Evolutionary conservation across 768 basidiomycete genomes (phyloP), one percentile per base, ranked within the genome.

Genomic region (Lyophyllum atratum): DNA sequence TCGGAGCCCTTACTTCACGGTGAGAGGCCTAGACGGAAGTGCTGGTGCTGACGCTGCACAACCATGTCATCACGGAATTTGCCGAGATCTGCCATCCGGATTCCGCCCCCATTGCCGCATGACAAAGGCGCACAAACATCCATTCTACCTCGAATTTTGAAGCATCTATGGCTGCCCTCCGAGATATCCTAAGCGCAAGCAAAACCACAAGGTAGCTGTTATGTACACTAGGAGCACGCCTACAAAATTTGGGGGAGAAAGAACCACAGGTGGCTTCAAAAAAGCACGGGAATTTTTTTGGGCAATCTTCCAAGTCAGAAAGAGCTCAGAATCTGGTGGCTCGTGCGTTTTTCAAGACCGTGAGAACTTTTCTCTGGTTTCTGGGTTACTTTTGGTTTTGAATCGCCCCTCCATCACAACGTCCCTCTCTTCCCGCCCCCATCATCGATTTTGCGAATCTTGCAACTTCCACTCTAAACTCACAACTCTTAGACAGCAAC

Each of bases 231-330:
- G 39, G 33, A 60, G 57, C 19, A 22, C 55, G 55, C 62, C 64
- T 49, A 17, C 25, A 44, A 68, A 66, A 60, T 70, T 66, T 57
- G 34, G 62, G 33, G 49, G 28, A 25, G 57, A 66, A 65, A 43
- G 52, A 49, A 2, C 25, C 5, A 52, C 24, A 52, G 63, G 60
- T 55, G 50, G 44, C 49, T 49, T 46, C 64, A 62, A 72, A 52
- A 72, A 67, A 64, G 59, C 53, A 58, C 59, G 63, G 68, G 68
- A 70, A 68, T n/a, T n/a, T n/a, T n/a, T n/a, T 66, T 54, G 43
- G 50, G 52, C 76, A 76, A 80, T 77, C 77, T 79, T 80, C 79
- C 77, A 70, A 77, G 75, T 68, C 70, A 67, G 66, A 78, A 78
- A 75, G 70, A 69, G 76, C 73, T 77, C 74, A 74, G 75, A 79